Evolutionary conservation across 2,329 filamentous ascomycete species (phyloP), one percentile per base, ranked within the genome.

Genomic region (Aureobasidium sp.): DNA sequence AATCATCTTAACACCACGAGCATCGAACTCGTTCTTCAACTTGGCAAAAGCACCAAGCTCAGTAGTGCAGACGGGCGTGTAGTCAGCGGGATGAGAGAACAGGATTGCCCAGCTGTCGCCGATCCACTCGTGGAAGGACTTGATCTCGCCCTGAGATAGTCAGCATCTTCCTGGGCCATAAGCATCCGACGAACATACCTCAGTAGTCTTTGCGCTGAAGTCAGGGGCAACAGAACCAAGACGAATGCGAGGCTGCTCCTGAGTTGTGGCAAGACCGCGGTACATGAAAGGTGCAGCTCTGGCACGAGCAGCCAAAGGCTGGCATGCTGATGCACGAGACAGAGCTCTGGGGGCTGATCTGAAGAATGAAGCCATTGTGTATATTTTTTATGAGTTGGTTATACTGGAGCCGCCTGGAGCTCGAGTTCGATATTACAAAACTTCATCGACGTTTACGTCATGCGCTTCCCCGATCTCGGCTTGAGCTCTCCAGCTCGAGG

Each of bases 61-160:
- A 60, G 91, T 97, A 66, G 92, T 97, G 83, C 92, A 97, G 63
- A 96, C 92, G 60, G 92, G 92, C 1, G 92, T 96, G 82, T 90
- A 96, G 77, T 96, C 92, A 63, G 78, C 88, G 3, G 90, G 90
- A 79, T 93, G 90, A 36, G 87, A 91, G 81, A 94, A 93, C 69
- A 94, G 81, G 66, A 94, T 84, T 63, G 87, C 85, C 90, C 90
- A 93, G 71, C 83, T 87, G 79, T 88, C 81, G 71, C 86, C 87
- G 66, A 92, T 83, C 78, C 88, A 92, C 75, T 91, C 82, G 76
- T 92, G 88, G 80, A 93, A 91, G 0, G 57, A 60, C 77, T 90
- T 85, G 70, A 93, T 90, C 66, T 63, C 61, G 5, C 61, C 61
- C 47, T 59, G 39, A 30, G 3, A 3, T 27, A 34, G 39, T 55